Evolutionary conservation across 495 filamentous ascomycete genomes (phyloP), one percentile per base, ranked within the genome.

Genomic region (Polyplosphaeria fusca): DNA sequence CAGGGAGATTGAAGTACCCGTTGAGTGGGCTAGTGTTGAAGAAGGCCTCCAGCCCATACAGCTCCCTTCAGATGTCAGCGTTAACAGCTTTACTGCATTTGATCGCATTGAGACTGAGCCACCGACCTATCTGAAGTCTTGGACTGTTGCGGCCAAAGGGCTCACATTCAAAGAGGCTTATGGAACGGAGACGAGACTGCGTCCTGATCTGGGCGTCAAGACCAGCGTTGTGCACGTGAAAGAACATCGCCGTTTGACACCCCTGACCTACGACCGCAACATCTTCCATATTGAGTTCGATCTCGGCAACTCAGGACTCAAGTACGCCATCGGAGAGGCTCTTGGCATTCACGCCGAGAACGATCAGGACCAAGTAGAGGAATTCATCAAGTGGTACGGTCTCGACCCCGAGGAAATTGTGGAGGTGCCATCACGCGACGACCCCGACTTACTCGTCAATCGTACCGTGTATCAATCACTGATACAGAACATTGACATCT

Each of bases 201-300:
- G 93, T 13, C 93, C 93, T 39, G 93, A 98, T 66, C 73, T 94
- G 24, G 73, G 84, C 3, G 80, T 87, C 66, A 88, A 95, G 80
- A 96, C 92, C 3, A 85, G 79, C 68, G 87, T 89, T 28, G 84
- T 95, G 44, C 84, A 84, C 55, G 93, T 98, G 70, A 87, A 95
- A 76, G 94, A 96, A 75, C 96, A 96, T 73, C 86, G 91, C 52
- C 81, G 93, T 40, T 80, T 98, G 41, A 98, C 93, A 0, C 93
- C 93, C 18, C 64, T 71, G 41, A 85, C 86, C 11, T 98, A 98
- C 70, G 92, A 96, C 70, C 88, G 93, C 27, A 97, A 98, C 77
- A 96, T 98, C 72, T 98, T 98, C 86, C 93, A 98, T 75, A 97
- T 98, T 61, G 93, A 98, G 72, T 98, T 98, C 67, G 93, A 96